Evolutionary conservation across 257 asterid genomes (phyloP).

Genomic region (Scutellaria minor): DNA sequence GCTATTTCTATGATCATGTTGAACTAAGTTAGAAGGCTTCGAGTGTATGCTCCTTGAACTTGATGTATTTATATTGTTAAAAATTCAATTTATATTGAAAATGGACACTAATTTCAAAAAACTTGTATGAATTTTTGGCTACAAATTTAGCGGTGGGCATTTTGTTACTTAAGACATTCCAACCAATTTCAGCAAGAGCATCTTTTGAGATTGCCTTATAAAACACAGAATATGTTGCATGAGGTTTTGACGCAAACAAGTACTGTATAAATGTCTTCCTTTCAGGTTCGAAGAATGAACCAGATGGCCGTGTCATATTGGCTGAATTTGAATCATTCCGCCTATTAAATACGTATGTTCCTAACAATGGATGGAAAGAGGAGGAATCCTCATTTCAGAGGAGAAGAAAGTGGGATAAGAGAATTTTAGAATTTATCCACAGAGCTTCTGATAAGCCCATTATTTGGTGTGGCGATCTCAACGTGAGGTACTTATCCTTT

Average conservation of each 20-base stretch:
- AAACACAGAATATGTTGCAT: neutral
- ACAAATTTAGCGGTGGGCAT: neutral
- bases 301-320: slow-evolving; percentile 87
- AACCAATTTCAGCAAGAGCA: slow-evolving; percentile 20
- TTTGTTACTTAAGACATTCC: neutral
- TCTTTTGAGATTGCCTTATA: slow-evolving; percentile 8
- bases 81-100: no score
- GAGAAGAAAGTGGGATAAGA: slow-evolving; percentile 98
- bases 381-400: slow-evolving; percentile 87
- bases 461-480: slow-evolving; percentile 97
- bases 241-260: slow-evolving; percentile 21
- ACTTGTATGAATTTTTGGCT: neutral
- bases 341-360: slow-evolving; percentile 78
- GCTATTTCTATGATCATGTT: neutral
- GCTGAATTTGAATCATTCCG: slow-evolving; percentile 90
- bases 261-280: slow-evolving; percentile 19
- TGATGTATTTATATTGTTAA: neutral
- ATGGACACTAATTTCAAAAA: neutral
- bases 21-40: neutral
- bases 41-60: neutral
- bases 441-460: slow-evolving; percentile 81
- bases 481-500: slow-evolving; percentile 68
- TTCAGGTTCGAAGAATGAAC: slow-evolving; percentile 86
- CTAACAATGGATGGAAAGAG: slow-evolving; percentile 98
- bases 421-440: slow-evolving; percentile 77